phyloP scores from a whole-genome alignment of 345 rosid species.

The Salix koriyanagi region DNA sequence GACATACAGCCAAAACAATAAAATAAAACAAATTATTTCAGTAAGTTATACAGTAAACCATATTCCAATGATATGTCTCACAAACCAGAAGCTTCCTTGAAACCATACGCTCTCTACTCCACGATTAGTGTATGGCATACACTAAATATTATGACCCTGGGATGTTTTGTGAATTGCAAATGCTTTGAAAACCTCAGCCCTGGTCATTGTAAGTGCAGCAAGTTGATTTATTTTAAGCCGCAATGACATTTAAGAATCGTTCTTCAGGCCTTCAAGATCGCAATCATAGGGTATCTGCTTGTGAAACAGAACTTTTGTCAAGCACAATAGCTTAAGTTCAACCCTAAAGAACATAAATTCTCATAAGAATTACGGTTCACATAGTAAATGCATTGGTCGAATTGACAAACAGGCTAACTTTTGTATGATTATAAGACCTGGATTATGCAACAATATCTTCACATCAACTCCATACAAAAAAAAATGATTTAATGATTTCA shows the following conservation, averaged over 20 bases:
- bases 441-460: neutral
- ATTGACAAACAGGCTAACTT: neutral
- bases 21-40: neutral
- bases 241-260: neutral
- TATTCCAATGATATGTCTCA: neutral
- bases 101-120: neutral
- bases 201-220: conserved; percentile 6
- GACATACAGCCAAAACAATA: neutral
- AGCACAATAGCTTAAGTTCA: neutral
- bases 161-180: neutral
- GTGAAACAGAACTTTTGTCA: neutral
- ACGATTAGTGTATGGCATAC: neutral
- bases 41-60: neutral
- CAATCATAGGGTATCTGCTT: conserved; percentile 1
- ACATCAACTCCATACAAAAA: neutral
- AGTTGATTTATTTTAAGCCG: neutral
- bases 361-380: neutral
- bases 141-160: neutral
- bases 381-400: neutral
- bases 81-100: neutral
- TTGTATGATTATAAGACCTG: neutral
- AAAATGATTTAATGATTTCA: neutral
- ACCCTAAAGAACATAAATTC: neutral
- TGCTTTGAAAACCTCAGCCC: neutral
- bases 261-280: neutral